phyloP scores from a whole-genome alignment of 2,329 filamentous ascomycete genomes.

The Aspergillus hiratsukae region DNA sequence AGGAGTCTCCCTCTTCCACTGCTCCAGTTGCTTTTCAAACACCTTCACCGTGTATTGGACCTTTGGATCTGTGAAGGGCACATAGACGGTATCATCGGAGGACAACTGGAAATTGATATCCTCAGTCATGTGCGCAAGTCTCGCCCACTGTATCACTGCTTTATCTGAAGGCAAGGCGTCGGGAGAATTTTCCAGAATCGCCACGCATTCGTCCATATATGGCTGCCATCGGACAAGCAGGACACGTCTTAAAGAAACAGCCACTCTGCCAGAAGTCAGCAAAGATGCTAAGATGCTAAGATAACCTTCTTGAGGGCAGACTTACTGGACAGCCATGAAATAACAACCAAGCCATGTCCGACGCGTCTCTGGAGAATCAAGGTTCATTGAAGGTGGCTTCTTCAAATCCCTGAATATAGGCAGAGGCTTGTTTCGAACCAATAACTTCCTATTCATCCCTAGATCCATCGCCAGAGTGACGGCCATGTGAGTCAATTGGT shows the following conservation, averaged over 20 bases:
- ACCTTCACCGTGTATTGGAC: constrained; percentile 61
- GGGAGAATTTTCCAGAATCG: constrained; percentile 52
- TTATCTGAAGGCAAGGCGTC: constrained; percentile 56
- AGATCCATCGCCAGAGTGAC: constrained; percentile 80
- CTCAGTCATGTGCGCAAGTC: constrained; percentile 60
- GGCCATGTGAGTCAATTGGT: constrained; percentile 77
- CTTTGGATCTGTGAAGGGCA: constrained; percentile 56
- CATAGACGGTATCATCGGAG: constrained; percentile 58
- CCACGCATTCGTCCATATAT: constrained; percentile 60
- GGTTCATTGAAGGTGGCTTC: constrained; percentile 36
- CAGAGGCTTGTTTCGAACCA: constrained; percentile 28
- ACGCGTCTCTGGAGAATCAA: constrained; percentile 53
- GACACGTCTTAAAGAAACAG: constrained; percentile 55
- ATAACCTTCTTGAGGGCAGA: neutral
- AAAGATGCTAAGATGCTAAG: neutral
- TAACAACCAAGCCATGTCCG: constrained; percentile 60
- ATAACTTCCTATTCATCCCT: constrained; percentile 61
- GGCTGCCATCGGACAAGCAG: constrained; percentile 58
- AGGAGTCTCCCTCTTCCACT: constrained; percentile 54
- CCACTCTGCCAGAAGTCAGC: constrained; percentile 39
- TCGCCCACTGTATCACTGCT: constrained; percentile 54
- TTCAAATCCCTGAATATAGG: constrained; percentile 39
- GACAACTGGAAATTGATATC: constrained; percentile 64
- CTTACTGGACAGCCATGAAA: constrained; percentile 54
- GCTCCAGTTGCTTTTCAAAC: constrained; percentile 61